Evolutionary conservation across 495 filamentous ascomycete species (phyloP).

Genomic region (Podospora conica): DNA sequence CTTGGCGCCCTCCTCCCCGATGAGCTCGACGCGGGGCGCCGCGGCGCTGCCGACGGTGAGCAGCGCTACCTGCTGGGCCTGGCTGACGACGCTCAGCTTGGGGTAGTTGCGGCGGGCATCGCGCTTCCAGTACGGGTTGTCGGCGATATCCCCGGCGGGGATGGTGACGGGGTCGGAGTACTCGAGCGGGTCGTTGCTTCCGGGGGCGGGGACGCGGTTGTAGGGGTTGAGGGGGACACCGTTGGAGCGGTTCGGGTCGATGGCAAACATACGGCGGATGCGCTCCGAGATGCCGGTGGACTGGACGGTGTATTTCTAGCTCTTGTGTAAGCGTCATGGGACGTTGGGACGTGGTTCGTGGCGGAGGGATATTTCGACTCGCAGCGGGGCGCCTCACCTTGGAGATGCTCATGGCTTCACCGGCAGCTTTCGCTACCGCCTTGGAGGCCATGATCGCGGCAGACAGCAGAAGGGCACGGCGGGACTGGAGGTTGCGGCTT

Average conservation of each 20-base stretch:
- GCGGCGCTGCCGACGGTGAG: slow-evolving; percentile 78
- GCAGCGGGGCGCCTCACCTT: slow-evolving; percentile 30
- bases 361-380: slow-evolving; percentile 4
- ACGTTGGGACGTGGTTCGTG: neutral
- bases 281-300: slow-evolving; percentile 84
- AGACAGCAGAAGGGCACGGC: neutral
- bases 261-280: slow-evolving; percentile 66
- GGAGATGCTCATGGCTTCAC: slow-evolving; percentile 40
- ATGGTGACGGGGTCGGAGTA: slow-evolving; percentile 89
- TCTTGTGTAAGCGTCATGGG: neutral
- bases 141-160: slow-evolving; percentile 91
- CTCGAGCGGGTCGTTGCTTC: slow-evolving; percentile 61
- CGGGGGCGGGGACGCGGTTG: slow-evolving; percentile 84
- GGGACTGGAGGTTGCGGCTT: neutral
- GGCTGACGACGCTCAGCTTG: slow-evolving; percentile 68
- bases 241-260: slow-evolving; percentile 85
- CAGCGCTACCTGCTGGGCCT: slow-evolving; percentile 79
- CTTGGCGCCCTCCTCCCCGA: slow-evolving; percentile 78
- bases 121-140: slow-evolving; percentile 98
- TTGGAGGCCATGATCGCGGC: slow-evolving; percentile 49
- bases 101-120: slow-evolving; percentile 83
- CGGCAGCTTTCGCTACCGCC: slow-evolving; percentile 45
- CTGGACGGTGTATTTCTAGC: slow-evolving; percentile 94
- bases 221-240: slow-evolving; percentile 90
- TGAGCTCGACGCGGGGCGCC: slow-evolving; percentile 71